phyloP scores from a whole-genome alignment of 768 basidiomycete genomes.

The Dentipellis sp. region DNA sequence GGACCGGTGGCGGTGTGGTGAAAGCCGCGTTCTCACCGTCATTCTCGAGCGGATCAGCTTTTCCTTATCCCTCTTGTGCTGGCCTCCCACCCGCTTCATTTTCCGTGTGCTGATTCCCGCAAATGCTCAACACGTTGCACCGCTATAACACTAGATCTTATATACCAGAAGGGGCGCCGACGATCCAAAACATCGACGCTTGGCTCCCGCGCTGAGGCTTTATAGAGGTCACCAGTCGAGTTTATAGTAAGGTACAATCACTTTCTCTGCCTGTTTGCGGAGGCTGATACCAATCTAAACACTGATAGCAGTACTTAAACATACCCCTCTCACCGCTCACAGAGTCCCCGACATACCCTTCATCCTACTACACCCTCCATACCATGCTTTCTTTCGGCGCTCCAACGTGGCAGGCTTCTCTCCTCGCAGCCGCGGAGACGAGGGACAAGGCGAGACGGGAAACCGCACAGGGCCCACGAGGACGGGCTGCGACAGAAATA shows the following conservation, averaged over 20 bases:
- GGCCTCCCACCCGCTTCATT: too few relatives aligned
- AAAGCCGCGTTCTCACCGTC: too few relatives aligned
- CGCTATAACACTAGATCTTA: too few relatives aligned
- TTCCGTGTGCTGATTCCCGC: too few relatives aligned
- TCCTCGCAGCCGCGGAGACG: slow-evolving; percentile 1
- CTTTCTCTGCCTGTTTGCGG: background rate
- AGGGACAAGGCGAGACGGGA: background rate
- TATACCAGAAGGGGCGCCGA: too few relatives aligned
- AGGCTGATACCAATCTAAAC: background rate
- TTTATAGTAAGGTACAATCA: background rate
- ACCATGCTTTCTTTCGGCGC: slow-evolving; percentile 6
- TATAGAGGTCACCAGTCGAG: too few relatives aligned
- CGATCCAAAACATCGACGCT: too few relatives aligned
- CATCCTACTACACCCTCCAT: background rate
- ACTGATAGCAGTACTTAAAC: background rate
- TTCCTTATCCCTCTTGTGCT: too few relatives aligned
- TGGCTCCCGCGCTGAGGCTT: too few relatives aligned
- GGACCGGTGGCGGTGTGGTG: too few relatives aligned
- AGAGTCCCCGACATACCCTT: background rate
- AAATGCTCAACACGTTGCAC: too few relatives aligned
- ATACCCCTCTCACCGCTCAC: background rate
- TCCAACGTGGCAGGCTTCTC: slow-evolving; percentile 6
- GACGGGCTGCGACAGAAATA: slow-evolving; percentile 23
- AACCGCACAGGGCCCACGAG: background rate
- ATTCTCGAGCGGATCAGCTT: too few relatives aligned